Evolutionary conservation across 768 basidiomycete species (phyloP).

Genomic region (Amanita pallidorosea): DNA sequence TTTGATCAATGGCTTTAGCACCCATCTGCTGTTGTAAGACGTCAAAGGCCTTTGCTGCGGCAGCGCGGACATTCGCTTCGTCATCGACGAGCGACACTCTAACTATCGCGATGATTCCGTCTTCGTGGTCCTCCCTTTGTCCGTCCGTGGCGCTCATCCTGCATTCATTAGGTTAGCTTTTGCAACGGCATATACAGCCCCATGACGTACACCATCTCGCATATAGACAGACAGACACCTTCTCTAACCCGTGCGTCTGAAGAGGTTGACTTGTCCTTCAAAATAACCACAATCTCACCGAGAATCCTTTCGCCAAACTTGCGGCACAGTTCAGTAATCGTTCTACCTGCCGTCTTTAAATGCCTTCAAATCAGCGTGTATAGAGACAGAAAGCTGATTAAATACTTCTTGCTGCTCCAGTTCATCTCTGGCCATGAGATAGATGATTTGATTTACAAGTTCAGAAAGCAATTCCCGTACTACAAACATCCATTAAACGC

Average conservation of each 20-base stretch:
- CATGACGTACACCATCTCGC: conserved; percentile 70
- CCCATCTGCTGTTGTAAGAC: conserved; percentile 89
- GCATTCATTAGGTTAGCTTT: background rate
- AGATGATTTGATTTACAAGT: conserved; percentile 68
- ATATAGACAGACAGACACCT: conserved; percentile 81
- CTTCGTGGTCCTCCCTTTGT: conserved; percentile 82
- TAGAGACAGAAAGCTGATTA: background rate
- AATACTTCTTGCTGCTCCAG: conserved; percentile 83
- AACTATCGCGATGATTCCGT: conserved; percentile 79
- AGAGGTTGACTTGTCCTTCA: conserved; percentile 57
- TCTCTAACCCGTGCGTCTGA: conserved; percentile 57
- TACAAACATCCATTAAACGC: conserved; percentile 15
- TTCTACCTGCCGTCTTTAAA: conserved; percentile 77
- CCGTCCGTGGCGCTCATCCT: conserved; percentile 79
- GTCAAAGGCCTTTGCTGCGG: conserved; percentile 85
- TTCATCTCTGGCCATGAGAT: conserved; percentile 67
- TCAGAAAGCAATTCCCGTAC: conserved; percentile 88
- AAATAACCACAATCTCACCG: conserved; percentile 70
- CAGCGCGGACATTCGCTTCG: conserved; percentile 73
- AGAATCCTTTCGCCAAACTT: conserved; percentile 93
- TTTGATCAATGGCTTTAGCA: conserved; percentile 87
- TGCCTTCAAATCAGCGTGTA: background rate
- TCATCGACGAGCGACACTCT: conserved; percentile 82
- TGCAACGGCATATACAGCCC: background rate
- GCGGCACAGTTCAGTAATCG: conserved; percentile 80